Conservation (phyloP, 257 asterid genomes). For the Jacaranda mimosifolia region DNA sequence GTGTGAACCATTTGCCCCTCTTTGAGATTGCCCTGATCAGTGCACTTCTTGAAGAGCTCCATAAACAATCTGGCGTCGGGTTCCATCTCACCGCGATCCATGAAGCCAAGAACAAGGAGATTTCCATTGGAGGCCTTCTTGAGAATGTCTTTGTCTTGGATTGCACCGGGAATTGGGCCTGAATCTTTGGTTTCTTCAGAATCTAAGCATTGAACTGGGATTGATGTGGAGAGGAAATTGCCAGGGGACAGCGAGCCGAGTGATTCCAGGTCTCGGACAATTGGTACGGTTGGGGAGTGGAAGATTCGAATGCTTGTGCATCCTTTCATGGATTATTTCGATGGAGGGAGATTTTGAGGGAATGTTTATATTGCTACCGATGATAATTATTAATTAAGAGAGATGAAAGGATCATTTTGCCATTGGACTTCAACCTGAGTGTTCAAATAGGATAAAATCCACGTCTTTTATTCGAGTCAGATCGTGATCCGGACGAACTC, state of each 20-base stretch:
- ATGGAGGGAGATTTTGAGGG: too few relatives aligned
- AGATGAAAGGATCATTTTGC: too few relatives aligned
- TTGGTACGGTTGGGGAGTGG: neutral
- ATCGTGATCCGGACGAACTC: too few relatives aligned
- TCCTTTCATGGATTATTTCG: too few relatives aligned
- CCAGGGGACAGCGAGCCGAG: too few relatives aligned
- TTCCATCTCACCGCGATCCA: slow-evolving; percentile 59
- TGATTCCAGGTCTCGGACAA: too few relatives aligned
- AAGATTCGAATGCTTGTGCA: too few relatives aligned
- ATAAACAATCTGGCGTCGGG: slow-evolving; percentile 58
- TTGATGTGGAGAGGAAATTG: slow-evolving; percentile 31
- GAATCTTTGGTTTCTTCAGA: neutral
- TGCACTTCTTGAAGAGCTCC: slow-evolving; percentile 63
- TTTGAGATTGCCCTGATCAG: slow-evolving; percentile 53
- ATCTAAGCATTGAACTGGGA: slow-evolving; percentile 30
- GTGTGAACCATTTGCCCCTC: slow-evolving; percentile 66
- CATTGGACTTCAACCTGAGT: too few relatives aligned
- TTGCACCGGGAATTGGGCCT: slow-evolving; percentile 33
- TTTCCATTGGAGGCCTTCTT: slow-evolving; percentile 51
- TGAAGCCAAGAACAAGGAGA: slow-evolving; percentile 65
- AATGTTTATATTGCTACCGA: too few relatives aligned
- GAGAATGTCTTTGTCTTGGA: slow-evolving; percentile 57
- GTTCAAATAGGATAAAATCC: too few relatives aligned
- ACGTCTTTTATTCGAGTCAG: too few relatives aligned
- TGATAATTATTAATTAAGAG: too few relatives aligned